Evolutionary conservation across 768 basidiomycete species (phyloP).

Genomic region (Serendipita vermifera): DNA sequence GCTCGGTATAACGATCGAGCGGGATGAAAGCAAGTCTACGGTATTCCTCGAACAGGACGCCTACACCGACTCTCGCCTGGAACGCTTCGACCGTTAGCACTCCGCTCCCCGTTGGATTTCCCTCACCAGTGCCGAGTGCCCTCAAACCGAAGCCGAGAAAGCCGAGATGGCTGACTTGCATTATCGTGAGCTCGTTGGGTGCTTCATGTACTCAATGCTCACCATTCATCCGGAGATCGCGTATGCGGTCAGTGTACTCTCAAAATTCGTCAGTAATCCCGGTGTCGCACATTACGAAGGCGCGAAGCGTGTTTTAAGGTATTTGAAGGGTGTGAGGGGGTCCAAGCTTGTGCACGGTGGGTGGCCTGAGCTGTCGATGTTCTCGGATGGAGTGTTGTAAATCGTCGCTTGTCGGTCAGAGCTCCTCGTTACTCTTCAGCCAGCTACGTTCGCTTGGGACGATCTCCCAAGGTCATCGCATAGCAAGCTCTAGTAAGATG

Average conservation of each 20-base stretch:
- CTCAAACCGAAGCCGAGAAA: neutral
- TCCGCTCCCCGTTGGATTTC: neutral
- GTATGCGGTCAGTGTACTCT: constrained; percentile 19
- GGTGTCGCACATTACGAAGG: neutral
- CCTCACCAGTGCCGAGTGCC: neutral
- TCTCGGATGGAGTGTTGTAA: too few species aligned
- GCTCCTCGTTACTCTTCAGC: too few species aligned
- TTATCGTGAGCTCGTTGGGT: constrained; percentile 19
- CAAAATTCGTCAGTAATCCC: neutral
- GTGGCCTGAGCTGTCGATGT: neutral
- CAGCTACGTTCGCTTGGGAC: too few species aligned
- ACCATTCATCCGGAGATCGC: constrained; percentile 23
- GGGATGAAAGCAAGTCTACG: neutral
- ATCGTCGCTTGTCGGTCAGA: too few species aligned
- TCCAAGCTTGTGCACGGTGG: neutral
- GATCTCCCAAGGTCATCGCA: too few species aligned
- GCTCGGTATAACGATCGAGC: neutral
- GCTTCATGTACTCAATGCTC: constrained; percentile 22
- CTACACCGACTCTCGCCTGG: neutral
- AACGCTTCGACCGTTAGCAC: neutral
- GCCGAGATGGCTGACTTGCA: neutral
- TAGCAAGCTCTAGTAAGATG: too few species aligned
- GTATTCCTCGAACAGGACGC: neutral
- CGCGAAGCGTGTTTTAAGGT: neutral
- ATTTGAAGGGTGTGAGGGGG: neutral